phyloP scores from a whole-genome alignment of 768 basidiomycete genomes.

The Gloeopeniophorella convolvens region DNA sequence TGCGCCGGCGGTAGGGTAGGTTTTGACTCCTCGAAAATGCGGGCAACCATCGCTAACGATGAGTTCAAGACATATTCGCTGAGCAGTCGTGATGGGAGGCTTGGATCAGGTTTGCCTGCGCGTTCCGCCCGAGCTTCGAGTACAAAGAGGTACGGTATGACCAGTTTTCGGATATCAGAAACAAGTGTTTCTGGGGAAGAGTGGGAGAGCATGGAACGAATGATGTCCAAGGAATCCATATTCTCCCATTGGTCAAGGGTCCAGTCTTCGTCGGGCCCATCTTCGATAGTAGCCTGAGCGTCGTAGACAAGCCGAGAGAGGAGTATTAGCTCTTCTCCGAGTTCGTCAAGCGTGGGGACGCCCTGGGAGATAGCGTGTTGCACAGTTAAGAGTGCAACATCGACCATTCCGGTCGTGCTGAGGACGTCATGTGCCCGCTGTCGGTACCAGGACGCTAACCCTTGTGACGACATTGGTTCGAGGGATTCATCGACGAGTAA shows the following conservation, averaged over 20 bases:
- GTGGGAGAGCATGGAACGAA: slow-evolving; percentile 69
- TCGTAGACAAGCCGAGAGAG: slow-evolving; percentile 87
- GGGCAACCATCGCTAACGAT: slow-evolving; percentile 59
- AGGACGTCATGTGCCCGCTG: slow-evolving; percentile 57
- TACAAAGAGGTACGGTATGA: slow-evolving; percentile 90
- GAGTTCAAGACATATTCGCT: slow-evolving; percentile 67
- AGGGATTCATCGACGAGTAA: slow-evolving; percentile 11
- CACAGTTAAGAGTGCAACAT: slow-evolving; percentile 68
- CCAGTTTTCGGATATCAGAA: slow-evolving; percentile 64
- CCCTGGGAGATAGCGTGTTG: slow-evolving; percentile 85
- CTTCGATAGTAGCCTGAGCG: slow-evolving; percentile 42
- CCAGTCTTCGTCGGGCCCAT: slow-evolving; percentile 55
- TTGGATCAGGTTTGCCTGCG: slow-evolving; percentile 59
- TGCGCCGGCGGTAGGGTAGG: slow-evolving; percentile 68
- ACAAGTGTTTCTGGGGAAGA: slow-evolving; percentile 63
- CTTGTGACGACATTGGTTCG: slow-evolving; percentile 37
- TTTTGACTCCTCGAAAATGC: slow-evolving; percentile 88
- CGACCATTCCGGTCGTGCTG: slow-evolving; percentile 63
- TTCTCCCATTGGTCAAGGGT: slow-evolving; percentile 66
- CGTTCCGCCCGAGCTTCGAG: slow-evolving; percentile 86
- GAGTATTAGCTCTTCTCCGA: slow-evolving; percentile 89
- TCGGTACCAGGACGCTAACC: slow-evolving; percentile 73
- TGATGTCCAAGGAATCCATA: slow-evolving; percentile 56
- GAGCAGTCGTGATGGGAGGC: slow-evolving; percentile 56
- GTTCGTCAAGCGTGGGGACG: slow-evolving; percentile 68